Evolutionary conservation across 257 asterid species (phyloP), one percentile per base, ranked within the genome.

Genomic region (Gentiana macrophylla): DNA sequence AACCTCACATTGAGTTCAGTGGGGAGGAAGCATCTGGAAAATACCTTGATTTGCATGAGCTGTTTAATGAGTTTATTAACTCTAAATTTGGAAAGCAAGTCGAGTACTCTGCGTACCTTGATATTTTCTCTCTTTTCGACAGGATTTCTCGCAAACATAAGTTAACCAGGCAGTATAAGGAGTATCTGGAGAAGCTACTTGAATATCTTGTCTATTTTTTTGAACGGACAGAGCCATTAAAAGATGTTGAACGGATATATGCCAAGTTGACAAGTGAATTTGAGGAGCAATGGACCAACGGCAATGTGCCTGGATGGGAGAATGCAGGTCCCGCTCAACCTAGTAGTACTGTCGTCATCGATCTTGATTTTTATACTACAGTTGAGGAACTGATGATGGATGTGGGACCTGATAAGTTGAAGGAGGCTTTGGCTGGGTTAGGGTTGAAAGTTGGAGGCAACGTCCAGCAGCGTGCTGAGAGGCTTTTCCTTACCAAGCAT

Each of bases 21-120:
- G 98, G 98, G 62, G 98, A 92, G 94, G 98, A 92, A 82, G 84
- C 94, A 13, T 65, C 57, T 67, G 98, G 98, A 61, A 75, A 93
- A 64, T 92, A 88, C 74, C 98, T 92, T 49, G 98, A 92, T 79
- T 80, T 92, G 74, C 97, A 92, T 35, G 98, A 88, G 69, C 65
- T 88, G 67, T 85, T 74, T 70, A 83, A 88, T 64, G 91, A 75
- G 48, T 92, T 85, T 66, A 80, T 81, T 64, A 92, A 92, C 75
- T 83, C 89, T 60, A 88, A 88, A 70, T 92, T 88, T 54, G 98
- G 95, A 38, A 74, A 85, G 72, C 76, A 73, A 32, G 77, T 85
- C 68, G 97, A 92, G 69, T 92, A 88, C 67, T 71, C 95, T 64
- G 84, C 81, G 56, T 92, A 88, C 67, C 94, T 92, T 61, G 79